phyloP scores from a whole-genome alignment of 2,329 filamentous ascomycete genomes.

The Sporothrix euskadiensis region DNA sequence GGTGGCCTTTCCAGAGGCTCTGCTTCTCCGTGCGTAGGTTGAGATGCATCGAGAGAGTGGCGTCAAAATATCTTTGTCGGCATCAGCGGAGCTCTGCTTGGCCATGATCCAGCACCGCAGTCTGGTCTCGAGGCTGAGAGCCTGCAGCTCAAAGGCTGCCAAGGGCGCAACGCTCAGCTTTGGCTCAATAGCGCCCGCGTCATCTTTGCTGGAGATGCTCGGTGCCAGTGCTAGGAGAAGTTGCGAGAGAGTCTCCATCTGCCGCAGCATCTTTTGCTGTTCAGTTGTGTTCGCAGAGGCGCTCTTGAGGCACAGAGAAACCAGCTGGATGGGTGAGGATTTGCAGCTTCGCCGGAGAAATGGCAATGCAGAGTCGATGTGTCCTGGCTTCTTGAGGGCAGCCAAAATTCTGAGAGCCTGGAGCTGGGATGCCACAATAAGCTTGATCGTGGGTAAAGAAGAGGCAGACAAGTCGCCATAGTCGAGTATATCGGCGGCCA shows the following conservation, averaged over 20 bases:
- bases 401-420: slow-evolving; percentile 65
- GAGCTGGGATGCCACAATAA: slow-evolving; percentile 65
- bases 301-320: slow-evolving; percentile 48
- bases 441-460: slow-evolving; percentile 48
- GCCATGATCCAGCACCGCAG: slow-evolving; percentile 65
- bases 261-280: slow-evolving; percentile 60
- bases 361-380: slow-evolving; percentile 59
- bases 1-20: slow-evolving; percentile 37
- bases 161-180: slow-evolving; percentile 58
- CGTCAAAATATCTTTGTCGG: slow-evolving; percentile 64
- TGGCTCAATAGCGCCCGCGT: slow-evolving; percentile 55
- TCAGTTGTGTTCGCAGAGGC: slow-evolving; percentile 45
- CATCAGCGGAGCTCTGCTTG: slow-evolving; percentile 54
- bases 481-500: slow-evolving; percentile 55
- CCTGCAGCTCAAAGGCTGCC: slow-evolving; percentile 62
- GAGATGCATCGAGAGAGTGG: slow-evolving; percentile 64
- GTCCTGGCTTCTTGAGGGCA: slow-evolving; percentile 58
- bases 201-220: slow-evolving; percentile 64
- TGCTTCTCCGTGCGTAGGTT: slow-evolving; percentile 59
- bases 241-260: slow-evolving; percentile 67
- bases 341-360: slow-evolving; percentile 54
- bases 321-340: slow-evolving; percentile 60
- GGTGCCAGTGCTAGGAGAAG: slow-evolving; percentile 66
- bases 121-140: slow-evolving; percentile 61
- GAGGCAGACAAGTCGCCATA: slow-evolving; percentile 51